Percentiles rank a stretch among this genome's conserved stretches.
These are phyloP conservation scores for Bipolaris victoriae DNA, from an alignment of 2,329 filamentous ascomycete genomes.

Conservation along the genomic window DNA sequence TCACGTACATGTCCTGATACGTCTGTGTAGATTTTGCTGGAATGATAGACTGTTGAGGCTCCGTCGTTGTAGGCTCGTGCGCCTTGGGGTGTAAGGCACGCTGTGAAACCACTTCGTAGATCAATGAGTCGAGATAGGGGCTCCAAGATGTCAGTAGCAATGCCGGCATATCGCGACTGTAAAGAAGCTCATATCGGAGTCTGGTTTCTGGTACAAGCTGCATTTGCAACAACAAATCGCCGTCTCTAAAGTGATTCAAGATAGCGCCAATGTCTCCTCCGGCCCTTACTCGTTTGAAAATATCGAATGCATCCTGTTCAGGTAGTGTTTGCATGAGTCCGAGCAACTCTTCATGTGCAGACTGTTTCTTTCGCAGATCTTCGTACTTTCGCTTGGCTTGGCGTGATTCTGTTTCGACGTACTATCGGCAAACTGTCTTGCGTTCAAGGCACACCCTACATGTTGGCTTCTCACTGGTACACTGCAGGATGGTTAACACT, in stretches of 20 bases:
- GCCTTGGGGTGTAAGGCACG: not conserved
- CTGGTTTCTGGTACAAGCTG: constrained; percentile 19
- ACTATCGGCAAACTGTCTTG: not conserved
- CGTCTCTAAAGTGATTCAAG: constrained; percentile 18
- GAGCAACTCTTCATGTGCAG: not conserved
- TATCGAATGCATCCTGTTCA: constrained; percentile 16
- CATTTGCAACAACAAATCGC: constrained; percentile 20
- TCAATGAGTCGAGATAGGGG: constrained; percentile 14
- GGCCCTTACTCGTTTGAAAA: constrained; percentile 23
- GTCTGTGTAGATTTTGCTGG: not conserved
- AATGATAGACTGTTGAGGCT: not conserved
- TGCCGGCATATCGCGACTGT: constrained; percentile 11
- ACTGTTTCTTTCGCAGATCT: not conserved
- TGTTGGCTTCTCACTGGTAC: not conserved
- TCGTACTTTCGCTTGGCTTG: not conserved
- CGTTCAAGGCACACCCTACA: not conserved
- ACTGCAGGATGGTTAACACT: not conserved
- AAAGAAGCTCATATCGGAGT: constrained; percentile 26
- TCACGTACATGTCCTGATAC: constrained; percentile 20
- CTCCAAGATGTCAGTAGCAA: constrained; percentile 10
- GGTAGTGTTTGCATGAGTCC: not conserved
- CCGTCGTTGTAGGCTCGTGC: not conserved
- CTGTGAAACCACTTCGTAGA: constrained; percentile 13
- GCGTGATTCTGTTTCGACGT: not conserved
- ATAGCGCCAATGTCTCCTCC: constrained; percentile 21